Base-by-base conservation (phyloP, 257 asterid genomes). In the Misopates orontium region DNA sequence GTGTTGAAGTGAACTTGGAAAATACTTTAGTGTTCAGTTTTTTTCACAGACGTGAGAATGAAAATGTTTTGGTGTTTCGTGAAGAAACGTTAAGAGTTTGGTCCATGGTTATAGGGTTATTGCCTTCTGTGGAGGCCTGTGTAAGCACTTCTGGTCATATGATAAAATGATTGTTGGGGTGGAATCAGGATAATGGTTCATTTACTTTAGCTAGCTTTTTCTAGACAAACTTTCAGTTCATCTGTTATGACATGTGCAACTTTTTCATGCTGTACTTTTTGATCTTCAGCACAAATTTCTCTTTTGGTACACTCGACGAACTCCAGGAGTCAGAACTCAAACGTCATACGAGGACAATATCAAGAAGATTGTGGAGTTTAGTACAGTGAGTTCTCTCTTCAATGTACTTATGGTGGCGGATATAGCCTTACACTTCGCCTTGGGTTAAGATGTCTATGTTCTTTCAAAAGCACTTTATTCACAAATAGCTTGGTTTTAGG, bases 291-390 rank as follows among this genome's bases (percentile, higher is more conserved):
- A 88, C 77, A 94, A 88, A 71, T 90, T 83, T 70, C 87, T 86
- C 12, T 86, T 88, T 67, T 94, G 99, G 99, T 90, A 94, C 78
- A 94, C 99, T 72, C 97, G 97, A 45, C 92, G 96, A 64, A 86
- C 95, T 54, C 97, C 96, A 31, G 99, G 99, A 68, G 91, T 86
- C 74, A 82, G 97, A 70, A 83, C 84, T 25, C 98, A 88, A 57
- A 78, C 91, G 50, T 85, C 97, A 2, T 94, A 94, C 17, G 99
- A 94, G 81, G 97, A 94, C 78, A 94, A 94, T 71, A 88, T 94
- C 48, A 94, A 87, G 85, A 90, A 81, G 82, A 83, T 94, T 56
- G 90, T 85, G 64, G 99, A 94, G 67, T 94, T 94, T 75, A 88
- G 96, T 70, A 76, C 99, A 22, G 99, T 94, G 75, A 83, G 95